Percentiles rank a stretch among this genome's conserved stretches.
Conservation (phyloP, 2,329 filamentous ascomycete genomes). For the Trichophyton verrucosum region DNA sequence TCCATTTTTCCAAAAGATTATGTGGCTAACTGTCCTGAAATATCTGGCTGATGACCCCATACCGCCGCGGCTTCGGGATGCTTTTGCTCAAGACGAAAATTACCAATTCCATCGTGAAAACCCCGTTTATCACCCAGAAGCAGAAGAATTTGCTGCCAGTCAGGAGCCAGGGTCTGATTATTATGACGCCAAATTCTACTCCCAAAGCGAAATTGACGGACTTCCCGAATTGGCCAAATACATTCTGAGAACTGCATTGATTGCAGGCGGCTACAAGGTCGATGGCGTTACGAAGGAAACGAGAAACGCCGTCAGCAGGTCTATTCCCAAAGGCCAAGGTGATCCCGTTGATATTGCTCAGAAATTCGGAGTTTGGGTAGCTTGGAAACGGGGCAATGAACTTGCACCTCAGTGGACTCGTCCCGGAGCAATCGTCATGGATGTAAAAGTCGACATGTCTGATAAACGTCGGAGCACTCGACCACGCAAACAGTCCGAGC, state of each 20-base stretch:
- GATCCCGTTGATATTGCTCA: constrained; percentile 50
- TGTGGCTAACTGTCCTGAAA: constrained; percentile 54
- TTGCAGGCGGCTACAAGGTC: constrained; percentile 45
- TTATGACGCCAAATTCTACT: constrained; percentile 50
- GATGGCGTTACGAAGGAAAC: constrained; percentile 48
- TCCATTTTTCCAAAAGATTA: constrained; percentile 56
- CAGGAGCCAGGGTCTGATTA: constrained; percentile 41
- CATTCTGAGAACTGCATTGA: constrained; percentile 51
- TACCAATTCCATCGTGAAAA: constrained; percentile 41
- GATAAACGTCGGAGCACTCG: constrained; percentile 46
- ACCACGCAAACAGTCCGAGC: constrained; percentile 44
- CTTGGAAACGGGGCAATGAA: constrained; percentile 56
- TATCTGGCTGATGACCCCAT: constrained; percentile 54
- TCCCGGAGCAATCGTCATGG: constrained; percentile 43
- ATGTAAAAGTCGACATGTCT: constrained; percentile 34
- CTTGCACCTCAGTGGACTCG: constrained; percentile 50
- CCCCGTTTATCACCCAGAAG: constrained; percentile 40
- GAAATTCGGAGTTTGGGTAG: constrained; percentile 52
- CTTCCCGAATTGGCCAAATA: constrained; percentile 47
- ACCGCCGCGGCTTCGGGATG: constrained; percentile 43
- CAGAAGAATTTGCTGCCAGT: constrained; percentile 40
- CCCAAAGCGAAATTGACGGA: constrained; percentile 50
- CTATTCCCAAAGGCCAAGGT: constrained; percentile 50
- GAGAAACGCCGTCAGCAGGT: constrained; percentile 48
- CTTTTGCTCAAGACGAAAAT: constrained; percentile 43